phyloP scores from a whole-genome alignment of 2,329 filamentous ascomycete species.

The Colletotrichum somersetense region DNA sequence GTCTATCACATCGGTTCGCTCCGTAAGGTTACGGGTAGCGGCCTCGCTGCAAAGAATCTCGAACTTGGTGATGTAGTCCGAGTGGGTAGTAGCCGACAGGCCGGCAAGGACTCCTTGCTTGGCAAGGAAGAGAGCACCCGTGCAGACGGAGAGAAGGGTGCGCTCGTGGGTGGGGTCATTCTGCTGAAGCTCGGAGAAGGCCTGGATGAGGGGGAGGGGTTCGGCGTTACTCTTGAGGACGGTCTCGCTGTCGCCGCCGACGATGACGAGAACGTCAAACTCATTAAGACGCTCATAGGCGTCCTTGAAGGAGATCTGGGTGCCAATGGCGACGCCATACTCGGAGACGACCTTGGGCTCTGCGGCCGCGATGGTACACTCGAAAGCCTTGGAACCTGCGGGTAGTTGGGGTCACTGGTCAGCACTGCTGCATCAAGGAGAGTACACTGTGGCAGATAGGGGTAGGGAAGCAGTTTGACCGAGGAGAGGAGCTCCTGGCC shows the following conservation, averaged over 20 bases:
- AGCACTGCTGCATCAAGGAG: conserved; percentile 14
- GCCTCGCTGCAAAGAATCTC: conserved; percentile 85
- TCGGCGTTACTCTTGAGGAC: conserved; percentile 77
- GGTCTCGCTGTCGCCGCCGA: conserved; percentile 76
- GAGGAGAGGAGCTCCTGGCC: background rate
- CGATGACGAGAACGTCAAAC: conserved; percentile 83
- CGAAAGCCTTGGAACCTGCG: conserved; percentile 68
- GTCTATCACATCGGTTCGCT: conserved; percentile 86
- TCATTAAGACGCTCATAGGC: conserved; percentile 78
- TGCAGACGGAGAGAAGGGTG: conserved; percentile 84
- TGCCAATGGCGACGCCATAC: conserved; percentile 77
- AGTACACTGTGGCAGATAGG: background rate
- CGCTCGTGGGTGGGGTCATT: conserved; percentile 83
- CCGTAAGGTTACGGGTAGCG: conserved; percentile 75
- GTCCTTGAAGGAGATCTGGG: conserved; percentile 83
- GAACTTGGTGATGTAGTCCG: conserved; percentile 82
- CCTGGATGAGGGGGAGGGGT: conserved; percentile 78
- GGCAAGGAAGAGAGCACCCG: conserved; percentile 82
- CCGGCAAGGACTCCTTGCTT: conserved; percentile 82
- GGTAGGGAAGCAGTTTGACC: conserved; percentile 15
- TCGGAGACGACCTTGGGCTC: conserved; percentile 68
- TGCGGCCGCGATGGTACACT: conserved; percentile 66
- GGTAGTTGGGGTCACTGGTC: conserved; percentile 26
- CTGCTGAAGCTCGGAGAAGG: conserved; percentile 84
- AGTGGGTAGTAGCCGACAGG: conserved; percentile 84